These are phyloP conservation scores for Multifurca ochricompacta DNA, from an alignment of 768 basidiomycete genomes.

Conservation along the genomic window DNA sequence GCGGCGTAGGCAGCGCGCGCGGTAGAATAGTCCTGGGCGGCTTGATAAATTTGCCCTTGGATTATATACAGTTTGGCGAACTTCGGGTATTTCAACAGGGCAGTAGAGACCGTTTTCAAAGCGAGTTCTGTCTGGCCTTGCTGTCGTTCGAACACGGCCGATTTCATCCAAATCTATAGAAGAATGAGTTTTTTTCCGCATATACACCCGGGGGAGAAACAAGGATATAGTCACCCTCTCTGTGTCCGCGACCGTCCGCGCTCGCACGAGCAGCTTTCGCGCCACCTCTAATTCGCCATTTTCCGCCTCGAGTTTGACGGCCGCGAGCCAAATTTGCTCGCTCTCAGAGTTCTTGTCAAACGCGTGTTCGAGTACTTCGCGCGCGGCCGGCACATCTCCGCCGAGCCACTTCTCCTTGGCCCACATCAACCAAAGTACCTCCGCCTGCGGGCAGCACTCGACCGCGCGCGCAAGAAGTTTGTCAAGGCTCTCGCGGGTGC, in stretches of 20 bases:
- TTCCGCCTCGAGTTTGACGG: constrained; percentile 94
- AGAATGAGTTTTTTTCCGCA: not conserved
- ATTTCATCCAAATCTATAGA: constrained; percentile 96
- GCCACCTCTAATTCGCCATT: constrained; percentile 87
- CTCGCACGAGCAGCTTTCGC: constrained; percentile 77
- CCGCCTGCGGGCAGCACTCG: constrained; percentile 87
- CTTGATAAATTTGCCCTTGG: constrained; percentile 83
- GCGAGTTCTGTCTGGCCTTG: constrained; percentile 70
- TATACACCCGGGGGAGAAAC: not conserved
- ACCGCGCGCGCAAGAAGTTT: constrained; percentile 78
- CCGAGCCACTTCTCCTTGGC: constrained; percentile 96
- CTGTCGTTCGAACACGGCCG: constrained; percentile 89
- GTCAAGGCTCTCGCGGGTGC: constrained; percentile 75
- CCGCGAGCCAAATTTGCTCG: constrained; percentile 96
- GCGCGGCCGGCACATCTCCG: constrained; percentile 86
- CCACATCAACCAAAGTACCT: constrained; percentile 95
- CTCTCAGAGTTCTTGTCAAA: constrained; percentile 95
- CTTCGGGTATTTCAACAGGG: constrained; percentile 76
- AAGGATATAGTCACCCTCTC: constrained; percentile 54
- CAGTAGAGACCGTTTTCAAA: constrained; percentile 63
- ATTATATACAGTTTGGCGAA: constrained; percentile 96
- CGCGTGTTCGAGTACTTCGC: constrained; percentile 79
- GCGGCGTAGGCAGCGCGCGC: constrained; percentile 78
- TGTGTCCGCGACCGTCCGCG: constrained; percentile 85
- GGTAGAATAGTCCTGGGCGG: constrained; percentile 46